A percentile compares a stretch with the other conserved stretches of the same genome.
Conservation (phyloP, 352 stramenopile species). For the Phytophthora macrochlamydospora region DNA sequence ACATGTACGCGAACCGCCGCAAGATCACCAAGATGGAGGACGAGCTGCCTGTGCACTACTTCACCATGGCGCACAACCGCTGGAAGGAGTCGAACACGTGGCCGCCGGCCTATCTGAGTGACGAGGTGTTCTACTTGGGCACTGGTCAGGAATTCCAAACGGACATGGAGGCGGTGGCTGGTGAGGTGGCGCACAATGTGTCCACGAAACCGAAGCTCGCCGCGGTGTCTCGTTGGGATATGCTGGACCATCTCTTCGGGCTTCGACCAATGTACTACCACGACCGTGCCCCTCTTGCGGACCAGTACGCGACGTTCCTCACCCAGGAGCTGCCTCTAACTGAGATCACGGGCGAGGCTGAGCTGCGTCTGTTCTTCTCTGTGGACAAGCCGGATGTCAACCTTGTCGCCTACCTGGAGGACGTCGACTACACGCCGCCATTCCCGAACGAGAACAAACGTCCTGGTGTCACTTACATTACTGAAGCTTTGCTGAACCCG, state of each 20-base stretch:
- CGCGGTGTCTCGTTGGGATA: conserved; percentile 71
- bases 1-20: conserved; percentile 72
- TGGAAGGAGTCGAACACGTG: conserved; percentile 72
- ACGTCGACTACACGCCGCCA: conserved; percentile 70
- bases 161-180: conserved; percentile 42
- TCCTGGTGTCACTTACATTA: conserved; percentile 81
- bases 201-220: conserved; percentile 49
- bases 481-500: conserved; percentile 74
- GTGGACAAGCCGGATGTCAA: conserved; percentile 68
- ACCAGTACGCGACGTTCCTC: conserved; percentile 67
- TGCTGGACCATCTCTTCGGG: conserved; percentile 75
- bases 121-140: conserved; percentile 61
- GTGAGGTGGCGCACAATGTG: conserved; percentile 44
- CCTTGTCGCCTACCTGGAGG: conserved; percentile 78
- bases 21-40: conserved; percentile 60
- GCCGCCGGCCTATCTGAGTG: conserved; percentile 63
- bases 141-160: conserved; percentile 53
- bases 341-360: conserved; percentile 76
- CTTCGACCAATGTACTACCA: conserved; percentile 80
- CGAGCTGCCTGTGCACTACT: conserved; percentile 84
- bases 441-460: conserved; percentile 87
- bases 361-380: conserved; percentile 83
- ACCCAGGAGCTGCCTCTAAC: conserved; percentile 58
- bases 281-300: conserved; percentile 58
- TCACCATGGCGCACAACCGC: conserved; percentile 72